Percentiles rank a stretch among this genome's conserved stretches.
phyloP scores from a whole-genome alignment of 306 rosid species.

The Gillenia trifoliata region DNA sequence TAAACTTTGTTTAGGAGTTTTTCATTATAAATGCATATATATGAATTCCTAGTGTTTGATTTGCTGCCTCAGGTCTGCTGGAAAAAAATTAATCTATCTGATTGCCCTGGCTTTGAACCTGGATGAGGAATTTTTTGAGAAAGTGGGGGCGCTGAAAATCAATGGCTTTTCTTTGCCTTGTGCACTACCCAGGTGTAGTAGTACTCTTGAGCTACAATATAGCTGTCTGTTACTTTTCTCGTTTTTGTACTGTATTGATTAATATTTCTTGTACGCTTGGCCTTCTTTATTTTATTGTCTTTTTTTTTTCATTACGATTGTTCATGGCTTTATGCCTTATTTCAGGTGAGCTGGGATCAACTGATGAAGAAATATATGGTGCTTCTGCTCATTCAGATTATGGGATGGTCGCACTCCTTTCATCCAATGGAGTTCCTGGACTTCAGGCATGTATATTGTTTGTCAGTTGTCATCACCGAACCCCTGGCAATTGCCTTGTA shows the following conservation, averaged over 20 bases:
- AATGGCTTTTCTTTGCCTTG: constrained; percentile 54
- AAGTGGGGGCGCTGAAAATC: constrained; percentile 52
- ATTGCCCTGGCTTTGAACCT: constrained; percentile 69
- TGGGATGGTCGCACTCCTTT: constrained; percentile 76
- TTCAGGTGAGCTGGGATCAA: constrained; percentile 53
- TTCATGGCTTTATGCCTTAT: neutral
- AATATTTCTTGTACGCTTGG: neutral
- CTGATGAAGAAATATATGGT: constrained; percentile 45
- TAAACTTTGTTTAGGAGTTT: too few species aligned
- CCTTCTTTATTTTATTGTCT: neutral
- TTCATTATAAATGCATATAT: neutral
- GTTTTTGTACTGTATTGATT: too few species aligned
- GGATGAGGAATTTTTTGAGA: constrained; percentile 61
- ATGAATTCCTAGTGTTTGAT: neutral
- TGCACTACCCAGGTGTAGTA: constrained; percentile 70
- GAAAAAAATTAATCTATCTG: constrained; percentile 45
- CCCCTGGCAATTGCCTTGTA: neutral
- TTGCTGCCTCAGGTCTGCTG: constrained; percentile 45
- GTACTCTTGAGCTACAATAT: neutral
- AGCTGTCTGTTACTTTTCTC: too few species aligned
- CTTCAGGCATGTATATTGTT: constrained; percentile 56
- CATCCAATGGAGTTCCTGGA: constrained; percentile 67
- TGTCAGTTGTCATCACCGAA: neutral
- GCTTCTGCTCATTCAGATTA: constrained; percentile 92
- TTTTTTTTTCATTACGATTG: neutral